Base-by-base conservation (phyloP, 441 rosid species). In the Rhodomyrtus psidioides region DNA sequence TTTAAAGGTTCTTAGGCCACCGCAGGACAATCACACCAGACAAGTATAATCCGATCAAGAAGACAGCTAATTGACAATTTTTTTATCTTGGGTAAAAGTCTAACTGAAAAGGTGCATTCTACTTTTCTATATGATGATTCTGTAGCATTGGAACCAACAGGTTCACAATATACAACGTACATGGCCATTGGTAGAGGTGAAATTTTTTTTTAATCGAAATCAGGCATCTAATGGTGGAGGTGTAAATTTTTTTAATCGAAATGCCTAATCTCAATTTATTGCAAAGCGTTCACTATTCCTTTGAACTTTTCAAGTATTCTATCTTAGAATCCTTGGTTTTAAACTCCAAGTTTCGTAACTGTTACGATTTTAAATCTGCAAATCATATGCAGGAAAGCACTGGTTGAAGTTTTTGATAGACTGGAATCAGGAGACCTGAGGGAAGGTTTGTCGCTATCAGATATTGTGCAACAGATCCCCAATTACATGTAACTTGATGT, bases 1-100 rank as follows among this genome's bases (percentile, higher is more conserved):
- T 96, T 84, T 96, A 98, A 60, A 94, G 99, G 90, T 96, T 95
- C 89, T 92, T 96, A 85, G 98, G 98, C 12, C 97, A 97, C 89
- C 94, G 93, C 42, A 94, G 89, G 91, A 96, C 99, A 57, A 94
- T 97, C 86, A 90, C 91, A 84, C 98, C 98, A 30, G 96, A 97
- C 91, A 94, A 98, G 98, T 97, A 90, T 27, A 23, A 21, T 23
- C n/a, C 46, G 5, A 10, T 27, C n/a, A 53, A 30, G 84, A 23
- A 28, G n/a, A 13, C 42, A 53, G 54, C 83, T 34, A 34, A 27
- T n/a, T n/a, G n/a, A n/a, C n/a, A n/a, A n/a, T n/a, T n/a, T n/a
- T n/a, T n/a, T n/a, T n/a, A n/a, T n/a, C n/a, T n/a, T n/a, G n/a
- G n/a, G n/a, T n/a, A n/a, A n/a, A n/a, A n/a, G n/a, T n/a, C n/a